Base-by-base conservation (phyloP, 2,329 filamentous ascomycete genomes). In the Amauroascus niger region DNA sequence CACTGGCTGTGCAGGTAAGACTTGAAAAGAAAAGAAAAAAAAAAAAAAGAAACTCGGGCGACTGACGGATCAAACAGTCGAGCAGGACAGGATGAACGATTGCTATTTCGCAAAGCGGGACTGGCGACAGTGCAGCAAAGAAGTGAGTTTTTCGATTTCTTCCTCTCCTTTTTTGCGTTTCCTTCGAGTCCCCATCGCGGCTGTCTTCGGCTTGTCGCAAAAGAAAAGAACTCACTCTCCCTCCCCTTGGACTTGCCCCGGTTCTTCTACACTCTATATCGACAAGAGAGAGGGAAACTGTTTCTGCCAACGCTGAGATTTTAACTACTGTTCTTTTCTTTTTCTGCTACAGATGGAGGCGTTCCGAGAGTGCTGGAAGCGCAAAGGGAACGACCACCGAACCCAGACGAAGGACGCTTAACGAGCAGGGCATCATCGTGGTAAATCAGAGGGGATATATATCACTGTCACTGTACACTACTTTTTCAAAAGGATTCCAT, bases 101-200 rank as follows among this genome's bases (percentile, higher is more conserved):
- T 98, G 93, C 71, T 95, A 94, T 70, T 95, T 82, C 66, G 88
- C 91, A 53, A 95, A 90, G 78, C 95, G 90, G 68, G 93, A 98
- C 68, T 98, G 93, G 91, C 79, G 93, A 62, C 77, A 79, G 55
- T 98, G 93, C 71, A 86, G 86, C 66, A 77, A 82, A 60, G 91
- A 97, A 81, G 91, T 95, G 69, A 75, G 86, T 73, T 53, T 39
- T 44, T 50, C n/a, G n/a, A n/a, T n/a, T n/a, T n/a, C n/a, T n/a
- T n/a, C n/a, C 41, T 37, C 30, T 33, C 45, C 22, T 73, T 54
- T 26, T 28, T 33, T 20, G n/a, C n/a, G n/a, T n/a, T 43, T 24
- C 24, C 18, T 33, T 13, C 7, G 16, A 33, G n/a, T 37, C 20
- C n/a, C 22, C 13, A 11, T 11, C 22, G 35, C 50, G 41, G 50